These are phyloP conservation scores for Endoconidiophora polonica DNA, from an alignment of 2,329 filamentous ascomycete species.

Conservation along the genomic window DNA sequence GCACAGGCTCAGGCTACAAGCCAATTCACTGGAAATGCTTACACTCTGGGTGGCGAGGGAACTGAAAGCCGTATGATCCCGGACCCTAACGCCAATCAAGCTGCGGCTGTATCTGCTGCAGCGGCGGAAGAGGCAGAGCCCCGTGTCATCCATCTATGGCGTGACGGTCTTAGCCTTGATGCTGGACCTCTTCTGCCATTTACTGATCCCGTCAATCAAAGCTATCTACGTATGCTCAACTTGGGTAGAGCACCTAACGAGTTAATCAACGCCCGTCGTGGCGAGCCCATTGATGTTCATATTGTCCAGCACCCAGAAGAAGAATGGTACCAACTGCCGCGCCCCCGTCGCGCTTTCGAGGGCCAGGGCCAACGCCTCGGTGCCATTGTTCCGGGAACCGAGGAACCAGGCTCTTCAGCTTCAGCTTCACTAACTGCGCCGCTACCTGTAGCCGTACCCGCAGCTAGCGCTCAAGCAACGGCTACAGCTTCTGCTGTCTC, in stretches of 20 bases:
- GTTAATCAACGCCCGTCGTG: constrained; percentile 58
- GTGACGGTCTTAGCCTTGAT: constrained; percentile 71
- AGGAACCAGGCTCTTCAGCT: background rate
- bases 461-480: constrained; percentile 12
- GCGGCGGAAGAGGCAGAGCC: constrained; percentile 23
- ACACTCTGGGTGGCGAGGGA: constrained; percentile 65
- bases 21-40: constrained; percentile 52
- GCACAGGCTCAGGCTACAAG: constrained; percentile 31
- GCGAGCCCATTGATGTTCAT: constrained; percentile 65
- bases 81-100: constrained; percentile 29
- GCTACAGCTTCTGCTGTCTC: constrained; percentile 20
- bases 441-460: constrained; percentile 2
- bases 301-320: constrained; percentile 54
- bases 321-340: constrained; percentile 55
- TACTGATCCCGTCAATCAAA: constrained; percentile 59
- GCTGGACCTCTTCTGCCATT: constrained; percentile 64
- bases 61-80: constrained; percentile 51
- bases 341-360: constrained; percentile 58
- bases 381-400: constrained; percentile 53
- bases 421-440: background rate
- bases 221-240: constrained; percentile 59
- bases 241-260: constrained; percentile 60
- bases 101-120: constrained; percentile 17
- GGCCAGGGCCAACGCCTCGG: constrained; percentile 59
- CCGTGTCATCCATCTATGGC: constrained; percentile 63